A percentile compares a stretch with the other conserved stretches of the same genome.
These are phyloP conservation scores for Cadophora sp. DNA, from an alignment of 2,329 filamentous ascomycete genomes.

Conservation along the genomic window DNA sequence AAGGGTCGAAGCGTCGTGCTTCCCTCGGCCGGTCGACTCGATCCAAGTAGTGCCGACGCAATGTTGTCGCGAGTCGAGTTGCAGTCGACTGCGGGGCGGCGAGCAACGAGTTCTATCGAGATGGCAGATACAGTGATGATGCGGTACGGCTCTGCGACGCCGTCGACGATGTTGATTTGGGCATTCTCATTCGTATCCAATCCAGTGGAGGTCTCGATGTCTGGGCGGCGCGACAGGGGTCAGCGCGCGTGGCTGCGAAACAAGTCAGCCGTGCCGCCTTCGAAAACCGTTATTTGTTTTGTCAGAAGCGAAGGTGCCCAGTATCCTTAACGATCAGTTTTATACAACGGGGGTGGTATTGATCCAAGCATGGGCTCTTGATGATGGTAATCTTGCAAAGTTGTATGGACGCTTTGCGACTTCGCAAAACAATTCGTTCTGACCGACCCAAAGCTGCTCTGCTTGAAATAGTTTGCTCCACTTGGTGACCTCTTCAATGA, in stretches of 20 bases:
- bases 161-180: conserved; percentile 3
- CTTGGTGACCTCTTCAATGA: not conserved
- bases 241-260: conserved; percentile 5
- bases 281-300: conserved; percentile 2
- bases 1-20: conserved; percentile 1
- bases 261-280: not conserved
- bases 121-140: conserved; percentile 4
- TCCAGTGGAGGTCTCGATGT: conserved; percentile 6
- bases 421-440: not conserved
- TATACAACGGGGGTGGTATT: not conserved
- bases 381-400: not conserved
- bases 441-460: not conserved
- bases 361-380: not conserved
- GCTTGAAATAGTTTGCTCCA: not conserved
- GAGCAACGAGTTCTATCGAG: not conserved
- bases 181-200: conserved; percentile 10
- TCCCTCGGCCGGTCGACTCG: conserved; percentile 4
- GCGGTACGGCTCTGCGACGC: conserved; percentile 1
- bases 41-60: not conserved
- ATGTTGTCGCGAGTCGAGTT: conserved; percentile 6
- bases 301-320: not conserved
- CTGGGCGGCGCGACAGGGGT: conserved; percentile 9
- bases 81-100: conserved; percentile 1
- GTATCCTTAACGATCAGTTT: not conserved
- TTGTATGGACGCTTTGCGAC: not conserved